Conservation (phyloP, 2,329 filamentous ascomycete genomes). For the Penicillium sp. region DNA sequence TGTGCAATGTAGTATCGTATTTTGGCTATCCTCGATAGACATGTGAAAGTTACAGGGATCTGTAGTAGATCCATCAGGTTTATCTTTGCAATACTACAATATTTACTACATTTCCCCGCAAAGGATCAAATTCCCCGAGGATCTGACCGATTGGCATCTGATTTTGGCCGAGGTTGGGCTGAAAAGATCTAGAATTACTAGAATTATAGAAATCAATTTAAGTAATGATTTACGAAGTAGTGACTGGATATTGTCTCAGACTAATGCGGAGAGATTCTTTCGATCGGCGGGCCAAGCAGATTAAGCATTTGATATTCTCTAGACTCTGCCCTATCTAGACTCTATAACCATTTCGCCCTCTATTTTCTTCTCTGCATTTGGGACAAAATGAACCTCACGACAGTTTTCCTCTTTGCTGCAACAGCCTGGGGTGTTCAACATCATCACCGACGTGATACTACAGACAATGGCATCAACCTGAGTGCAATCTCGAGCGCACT, state of each 20-base stretch:
- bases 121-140: neutral
- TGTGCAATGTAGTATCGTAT: neutral
- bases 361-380: neutral
- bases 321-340: neutral
- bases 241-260: neutral
- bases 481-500: conserved; percentile 22
- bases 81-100: neutral
- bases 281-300: conserved; percentile 7
- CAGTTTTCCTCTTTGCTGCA: conserved; percentile 15
- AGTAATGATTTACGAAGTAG: neutral
- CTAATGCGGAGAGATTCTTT: neutral
- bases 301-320: conserved; percentile 22
- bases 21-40: neutral
- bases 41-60: neutral
- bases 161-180: conserved; percentile 3
- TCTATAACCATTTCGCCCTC: neutral
- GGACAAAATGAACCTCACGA: conserved; percentile 18
- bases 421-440: conserved; percentile 17
- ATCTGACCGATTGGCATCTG: conserved; percentile 2
- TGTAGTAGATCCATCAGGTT: neutral
- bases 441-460: conserved; percentile 16
- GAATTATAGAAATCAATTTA: neutral
- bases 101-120: neutral
- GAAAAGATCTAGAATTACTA: neutral
- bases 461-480: conserved; percentile 19